Base-by-base conservation (phyloP, 164 flowering plant genomes). In the Chimonanthus salicifolius region DNA sequence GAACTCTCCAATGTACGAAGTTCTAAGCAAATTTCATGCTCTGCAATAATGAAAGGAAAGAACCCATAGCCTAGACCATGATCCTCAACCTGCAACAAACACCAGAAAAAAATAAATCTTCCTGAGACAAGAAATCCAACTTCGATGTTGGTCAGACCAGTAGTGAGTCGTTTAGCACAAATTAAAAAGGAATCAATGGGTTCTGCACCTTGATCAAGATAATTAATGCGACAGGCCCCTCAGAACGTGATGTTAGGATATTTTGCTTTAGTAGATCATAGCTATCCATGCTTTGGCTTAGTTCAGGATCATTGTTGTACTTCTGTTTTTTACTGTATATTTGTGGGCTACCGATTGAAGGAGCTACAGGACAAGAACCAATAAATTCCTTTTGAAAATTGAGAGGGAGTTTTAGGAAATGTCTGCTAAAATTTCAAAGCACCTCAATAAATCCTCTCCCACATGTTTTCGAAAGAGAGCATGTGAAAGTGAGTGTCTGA, bases 371-470 rank as follows among this genome's bases (percentile, higher is more conserved):
- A 6, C 1, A 13, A 5, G 60, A 54, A 13, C 60, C 3, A 1
- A 54, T 54, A 11, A 54, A 54, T 54, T 54, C 60, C 60, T 13
- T 6, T 4, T 54, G 60, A 54, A 13, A 54, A 54, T 54, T 13
- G 60, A 54, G 11, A 54, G 60, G 60, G 16, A 54, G 60, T 54
- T 13, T 4, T 2, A 50, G n/a, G 58, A 49, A 3, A 2, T 15
- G 44, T 13, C 10, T 15, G 43, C 13, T n/a, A 33, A 45, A 6
- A 33, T 58, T 9, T 45, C 13, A 51, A 60, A 64, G 47, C 48
- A 88, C 97, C 96, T 90, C 97, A 71, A 92, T 83, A 72, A 92
- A 92, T 70, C 94, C 97, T 83, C 97, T 84, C 20, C 94, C 94
- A 70, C 44, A 67, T 46, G 81, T 75, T 76, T 79, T 72, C 51